phyloP scores from a whole-genome alignment of 2,329 filamentous ascomycete genomes.

The Talaromyces sp. region DNA sequence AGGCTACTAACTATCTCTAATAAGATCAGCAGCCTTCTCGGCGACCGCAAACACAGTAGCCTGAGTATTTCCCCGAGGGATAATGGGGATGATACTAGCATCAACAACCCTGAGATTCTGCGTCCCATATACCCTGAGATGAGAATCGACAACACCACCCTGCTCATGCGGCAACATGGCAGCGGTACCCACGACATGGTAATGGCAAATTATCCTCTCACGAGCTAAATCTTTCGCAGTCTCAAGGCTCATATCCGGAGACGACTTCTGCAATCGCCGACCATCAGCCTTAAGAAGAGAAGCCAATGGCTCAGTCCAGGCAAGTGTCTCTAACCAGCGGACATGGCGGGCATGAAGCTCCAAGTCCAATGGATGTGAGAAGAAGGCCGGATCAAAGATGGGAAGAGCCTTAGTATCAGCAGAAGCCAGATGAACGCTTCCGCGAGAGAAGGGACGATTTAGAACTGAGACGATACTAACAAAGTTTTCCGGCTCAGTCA shows the following conservation, averaged over 20 bases:
- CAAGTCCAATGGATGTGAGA: conserved; percentile 45
- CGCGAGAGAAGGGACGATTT: conserved; percentile 31
- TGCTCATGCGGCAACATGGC: conserved; percentile 20
- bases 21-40: conserved; percentile 27
- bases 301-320: background rate
- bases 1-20: conserved; percentile 24
- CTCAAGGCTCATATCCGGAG: conserved; percentile 13
- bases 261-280: background rate
- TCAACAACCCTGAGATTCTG: conserved; percentile 22
- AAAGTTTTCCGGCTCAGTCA: conserved; percentile 24
- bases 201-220: conserved; percentile 9
- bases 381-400: conserved; percentile 43
- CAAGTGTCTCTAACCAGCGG: background rate
- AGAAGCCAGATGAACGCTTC: conserved; percentile 40
- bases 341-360: conserved; percentile 22
- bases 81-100: conserved; percentile 17
- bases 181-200: conserved; percentile 19
- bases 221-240: background rate
- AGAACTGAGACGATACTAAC: conserved; percentile 28
- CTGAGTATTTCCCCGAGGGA: conserved; percentile 22
- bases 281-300: background rate
- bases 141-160: conserved; percentile 23
- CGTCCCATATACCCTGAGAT: conserved; percentile 40
- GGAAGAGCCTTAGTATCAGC: conserved; percentile 35
- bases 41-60: conserved; percentile 25